Base-by-base conservation (phyloP, 129 eudicot species). In the Escallonia rubra region DNA sequence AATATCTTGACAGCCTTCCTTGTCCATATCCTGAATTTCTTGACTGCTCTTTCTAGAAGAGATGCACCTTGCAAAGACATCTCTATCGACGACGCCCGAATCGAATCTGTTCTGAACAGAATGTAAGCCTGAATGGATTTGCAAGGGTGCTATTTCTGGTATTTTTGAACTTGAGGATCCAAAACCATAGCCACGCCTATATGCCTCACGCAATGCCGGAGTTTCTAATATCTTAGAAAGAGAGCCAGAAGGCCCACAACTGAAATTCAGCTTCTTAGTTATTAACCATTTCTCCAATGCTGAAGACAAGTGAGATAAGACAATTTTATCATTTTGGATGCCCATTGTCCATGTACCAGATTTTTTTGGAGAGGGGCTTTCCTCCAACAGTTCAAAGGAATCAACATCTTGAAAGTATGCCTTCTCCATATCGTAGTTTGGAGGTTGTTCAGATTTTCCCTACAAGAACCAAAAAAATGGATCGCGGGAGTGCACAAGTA, bases 361-460 rank as follows among this genome's bases (percentile, higher is more conserved):
- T 39, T 76, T 87, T 62, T 81, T 83, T 9, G 99, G 99, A 9
- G 99, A 94, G 41, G 99, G 99, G 75, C 99, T 94, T 78, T 90
- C 97, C 72, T 86, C 99, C 76, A 89, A 50, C 67, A 94, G 74
- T 42, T 94, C 96, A 80, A 82, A 87, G 39, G 86, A 77, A 76
- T 94, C 99, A 61, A 94, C 88, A 67, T 94, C 99, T 67, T 94
- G 74, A 76, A 94, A 94, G 76, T 94, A 94, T 10, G 96, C 94
- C 5, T 81, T 69, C 72, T 94, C 99, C 74, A 78, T 94, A 43
- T 90, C 97, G 58, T 57, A 94, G 76, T 85, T 85, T 41, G 90
- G 84, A 71, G 81, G 82, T 12, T 77, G 79, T 48, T 52, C 65
- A 14, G 55, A 73, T 82, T 86, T 93, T 48, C 88, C 95, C 99